phyloP scores from a whole-genome alignment of 2,329 filamentous ascomycete genomes.

The Cercospora canescens region DNA sequence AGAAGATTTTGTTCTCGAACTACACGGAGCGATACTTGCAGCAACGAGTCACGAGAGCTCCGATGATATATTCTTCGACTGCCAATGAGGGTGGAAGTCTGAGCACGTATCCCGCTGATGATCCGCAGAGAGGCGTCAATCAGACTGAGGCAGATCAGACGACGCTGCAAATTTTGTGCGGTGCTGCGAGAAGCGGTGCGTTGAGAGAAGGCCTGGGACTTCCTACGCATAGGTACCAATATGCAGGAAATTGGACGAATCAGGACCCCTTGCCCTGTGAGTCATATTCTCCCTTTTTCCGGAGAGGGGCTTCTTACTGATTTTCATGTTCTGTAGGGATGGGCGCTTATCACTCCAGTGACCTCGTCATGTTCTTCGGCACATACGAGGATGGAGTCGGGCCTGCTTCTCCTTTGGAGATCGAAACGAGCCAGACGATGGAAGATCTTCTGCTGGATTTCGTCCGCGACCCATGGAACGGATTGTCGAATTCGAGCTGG shows the following conservation, averaged over 20 bases:
- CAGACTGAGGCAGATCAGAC: not conserved
- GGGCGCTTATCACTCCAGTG: constrained; percentile 39
- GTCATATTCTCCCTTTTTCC: not conserved
- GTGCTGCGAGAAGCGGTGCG: not conserved
- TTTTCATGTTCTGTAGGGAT: constrained; percentile 24
- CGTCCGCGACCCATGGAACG: constrained; percentile 33
- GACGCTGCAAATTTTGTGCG: not conserved
- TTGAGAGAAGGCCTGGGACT: constrained; percentile 21
- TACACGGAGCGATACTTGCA: constrained; percentile 21
- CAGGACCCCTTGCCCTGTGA: not conserved
- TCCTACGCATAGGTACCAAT: constrained; percentile 7
- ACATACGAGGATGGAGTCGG: constrained; percentile 34
- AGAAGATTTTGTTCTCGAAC: constrained; percentile 27
- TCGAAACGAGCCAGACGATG: constrained; percentile 35
- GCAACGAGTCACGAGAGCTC: constrained; percentile 37
- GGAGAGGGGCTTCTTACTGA: not conserved
- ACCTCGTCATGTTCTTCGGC: constrained; percentile 40
- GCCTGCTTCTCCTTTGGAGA: constrained; percentile 33
- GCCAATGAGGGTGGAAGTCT: constrained; percentile 4
- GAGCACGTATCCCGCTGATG: not conserved
- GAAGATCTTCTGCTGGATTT: constrained; percentile 42
- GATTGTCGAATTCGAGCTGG: constrained; percentile 34
- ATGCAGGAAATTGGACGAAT: constrained; percentile 7
- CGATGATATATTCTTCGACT: constrained; percentile 11
- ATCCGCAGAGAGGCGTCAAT: not conserved